Base-by-base conservation (phyloP, 169 alveolate genomes). In the Plasmodium sp. region DNA sequence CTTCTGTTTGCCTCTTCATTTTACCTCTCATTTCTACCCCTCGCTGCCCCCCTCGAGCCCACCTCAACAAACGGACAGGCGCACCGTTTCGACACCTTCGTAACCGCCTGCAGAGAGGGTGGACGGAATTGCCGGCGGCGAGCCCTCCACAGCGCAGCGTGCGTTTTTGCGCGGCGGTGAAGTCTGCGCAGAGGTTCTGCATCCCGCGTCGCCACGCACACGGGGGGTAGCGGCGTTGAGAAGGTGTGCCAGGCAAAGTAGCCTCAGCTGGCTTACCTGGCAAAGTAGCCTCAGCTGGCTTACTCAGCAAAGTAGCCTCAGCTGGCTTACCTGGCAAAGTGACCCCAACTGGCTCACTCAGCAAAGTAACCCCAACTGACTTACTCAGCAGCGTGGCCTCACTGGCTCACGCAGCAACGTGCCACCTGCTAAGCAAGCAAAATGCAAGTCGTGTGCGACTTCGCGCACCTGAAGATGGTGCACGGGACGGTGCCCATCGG, bases 371-470 rank as follows among this genome's bases (percentile, higher is more conserved):
- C 45, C 5, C 7, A 39, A 0, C 7, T 2, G 0, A 7, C 45
- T 0, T 5, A 39, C 7, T 7, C 0, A 7, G 45, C 45, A 39
- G 5, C 4, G 45, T 5, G 45, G 10, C 45, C 45, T 3, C 45
- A 39, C 45, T 2, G 1, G 9, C 45, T 1, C 7, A 39, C 5
- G 0, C 45, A 36, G 45, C 45, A 39, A 39, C 4, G 45, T 22
- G 58, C 56, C 36, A 12, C 41, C 45, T 36, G 43, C 7, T 14
- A 54, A 56, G 22, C 14, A 56, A 22, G 0, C 27, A 81, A 16
- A 58, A 90, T 90, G 94, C 94, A 90, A 58, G 80, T 80, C n/a
- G 92, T 90, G 18, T 90, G 83, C 27, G 94, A 90, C 48, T 90
- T 80, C 41, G 91, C 74, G 5, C 74, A 71, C 84, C 14, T 71